Base-by-base conservation (phyloP, 805 yeast genomes). In the Alloascoidea africana region DNA sequence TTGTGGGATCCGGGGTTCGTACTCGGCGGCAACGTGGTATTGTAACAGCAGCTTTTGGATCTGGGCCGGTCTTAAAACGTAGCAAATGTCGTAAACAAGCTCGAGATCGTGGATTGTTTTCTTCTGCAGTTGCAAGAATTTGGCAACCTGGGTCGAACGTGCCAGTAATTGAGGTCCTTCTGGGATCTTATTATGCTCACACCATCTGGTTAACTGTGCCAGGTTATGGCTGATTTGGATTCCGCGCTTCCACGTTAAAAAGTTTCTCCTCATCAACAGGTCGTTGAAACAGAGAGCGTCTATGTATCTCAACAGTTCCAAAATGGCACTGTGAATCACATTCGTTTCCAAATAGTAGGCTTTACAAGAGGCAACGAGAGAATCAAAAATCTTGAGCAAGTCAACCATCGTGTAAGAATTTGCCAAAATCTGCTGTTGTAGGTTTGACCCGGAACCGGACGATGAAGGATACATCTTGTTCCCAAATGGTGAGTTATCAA, bases 161-260 rank as follows among this genome's bases (percentile, higher is more conserved):
- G 72, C 67, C 57, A 82, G 65, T 52, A 79, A 76, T 23, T 71
- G 73, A 4, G 84, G 68, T 2, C 84, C 86, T 50, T 81, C 87
- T 38, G 73, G 76, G 42, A 82, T 71, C 38, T 78, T 84, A 53
- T 82, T 93, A 2, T 79, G 71, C 55, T 80, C 82, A 54, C 93
- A 82, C 94, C 94, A 82, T 58, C 82, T 93, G 56, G 82, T 93
- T 48, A 82, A 65, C 54, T 93, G 68, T 2, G 93, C 82, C 27
- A 82, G 86, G 52, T 82, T 82, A 56, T 82, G 82, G 51, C 80
- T 82, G 56, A 82, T 68, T 56, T 82, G 94, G 47, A 82, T 63
- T 36, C 94, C 94, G 57, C 94, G 70, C 59, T 82, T 82, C 93
- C 93, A 82, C 3, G 87, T 76, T 46, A 81, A 63, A 55, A 81